These are phyloP conservation scores for Neopestalotiopsis rosae DNA, from an alignment of 2,329 filamentous ascomycete species.

Conservation along the genomic window DNA sequence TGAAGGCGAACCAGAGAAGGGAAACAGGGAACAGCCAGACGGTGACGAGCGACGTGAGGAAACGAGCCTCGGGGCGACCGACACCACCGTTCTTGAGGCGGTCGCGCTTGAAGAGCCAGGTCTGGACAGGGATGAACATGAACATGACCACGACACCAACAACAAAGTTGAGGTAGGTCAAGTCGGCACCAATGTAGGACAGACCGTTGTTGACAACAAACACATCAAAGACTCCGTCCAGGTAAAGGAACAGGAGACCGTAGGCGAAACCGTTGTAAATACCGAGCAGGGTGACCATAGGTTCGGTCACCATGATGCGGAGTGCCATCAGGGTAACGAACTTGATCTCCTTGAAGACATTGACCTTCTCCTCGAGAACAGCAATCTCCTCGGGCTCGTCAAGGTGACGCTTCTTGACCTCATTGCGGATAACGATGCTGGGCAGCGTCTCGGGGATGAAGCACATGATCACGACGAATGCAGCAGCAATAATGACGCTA, in stretches of 20 bases:
- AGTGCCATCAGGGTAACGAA: slow-evolving; percentile 49
- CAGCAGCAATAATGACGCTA: slow-evolving; percentile 43
- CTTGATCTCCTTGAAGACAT: slow-evolving; percentile 42
- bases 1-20: slow-evolving; percentile 49
- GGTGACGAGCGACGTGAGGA: slow-evolving; percentile 44
- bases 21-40: slow-evolving; percentile 49
- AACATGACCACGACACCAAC: slow-evolving; percentile 47
- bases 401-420: slow-evolving; percentile 35
- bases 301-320: slow-evolving; percentile 47
- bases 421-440: slow-evolving; percentile 41
- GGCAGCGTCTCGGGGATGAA: slow-evolving; percentile 47
- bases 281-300: slow-evolving; percentile 44
- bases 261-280: slow-evolving; percentile 49
- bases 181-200: slow-evolving; percentile 42
- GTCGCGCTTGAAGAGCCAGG: slow-evolving; percentile 44
- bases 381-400: slow-evolving; percentile 37
- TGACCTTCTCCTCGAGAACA: slow-evolving; percentile 39
- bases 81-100: slow-evolving; percentile 36
- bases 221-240: slow-evolving; percentile 48
- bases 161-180: slow-evolving; percentile 49
- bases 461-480: slow-evolving; percentile 40
- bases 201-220: slow-evolving; percentile 47
- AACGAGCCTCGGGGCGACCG: slow-evolving; percentile 46
- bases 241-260: slow-evolving; percentile 46
- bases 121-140: slow-evolving; percentile 46